These are phyloP conservation scores for Aspergillus unguis DNA, from an alignment of 2,329 filamentous ascomycete species.

Conservation along the genomic window DNA sequence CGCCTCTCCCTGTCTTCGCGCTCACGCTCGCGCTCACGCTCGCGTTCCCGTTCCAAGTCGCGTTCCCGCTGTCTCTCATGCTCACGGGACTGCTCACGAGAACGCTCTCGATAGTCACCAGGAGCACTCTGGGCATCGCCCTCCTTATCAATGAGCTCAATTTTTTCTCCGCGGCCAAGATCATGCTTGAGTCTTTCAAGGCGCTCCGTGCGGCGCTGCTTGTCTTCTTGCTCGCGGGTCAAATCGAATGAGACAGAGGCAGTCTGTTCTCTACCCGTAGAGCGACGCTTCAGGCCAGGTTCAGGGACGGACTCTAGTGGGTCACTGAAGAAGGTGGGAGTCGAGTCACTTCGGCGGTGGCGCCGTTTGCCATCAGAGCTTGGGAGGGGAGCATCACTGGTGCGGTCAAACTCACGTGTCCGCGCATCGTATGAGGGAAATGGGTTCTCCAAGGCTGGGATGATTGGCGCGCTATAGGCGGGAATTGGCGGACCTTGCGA, in stretches of 20 bases:
- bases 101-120: slow-evolving; percentile 9
- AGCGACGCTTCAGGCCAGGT: slow-evolving; percentile 27
- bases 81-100: slow-evolving; percentile 2
- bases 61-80: slow-evolving; percentile 2
- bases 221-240: slow-evolving; percentile 54
- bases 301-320: slow-evolving; percentile 22
- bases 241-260: slow-evolving; percentile 57
- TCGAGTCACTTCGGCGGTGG: slow-evolving; percentile 46
- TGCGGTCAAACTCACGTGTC: slow-evolving; percentile 12
- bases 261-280: slow-evolving; percentile 37
- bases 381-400: slow-evolving; percentile 3
- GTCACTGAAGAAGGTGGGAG: slow-evolving; percentile 41
- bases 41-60: slow-evolving; percentile 12
- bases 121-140: slow-evolving; percentile 22
- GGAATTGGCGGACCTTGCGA: slow-evolving; percentile 41
- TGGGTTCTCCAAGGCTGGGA: slow-evolving; percentile 17
- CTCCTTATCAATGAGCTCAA: slow-evolving; percentile 29
- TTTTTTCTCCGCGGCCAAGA: slow-evolving; percentile 19
- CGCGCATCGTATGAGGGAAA: slow-evolving; percentile 18
- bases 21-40: background rate
- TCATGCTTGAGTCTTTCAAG: slow-evolving; percentile 24
- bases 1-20: slow-evolving; percentile 21
- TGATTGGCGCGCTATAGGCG: slow-evolving; percentile 42
- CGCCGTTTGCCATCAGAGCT: slow-evolving; percentile 1
- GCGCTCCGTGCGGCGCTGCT: slow-evolving; percentile 40